These are phyloP conservation scores for Camellia oleifera DNA, from an alignment of 179 eudicot species.

Conservation along the genomic window DNA sequence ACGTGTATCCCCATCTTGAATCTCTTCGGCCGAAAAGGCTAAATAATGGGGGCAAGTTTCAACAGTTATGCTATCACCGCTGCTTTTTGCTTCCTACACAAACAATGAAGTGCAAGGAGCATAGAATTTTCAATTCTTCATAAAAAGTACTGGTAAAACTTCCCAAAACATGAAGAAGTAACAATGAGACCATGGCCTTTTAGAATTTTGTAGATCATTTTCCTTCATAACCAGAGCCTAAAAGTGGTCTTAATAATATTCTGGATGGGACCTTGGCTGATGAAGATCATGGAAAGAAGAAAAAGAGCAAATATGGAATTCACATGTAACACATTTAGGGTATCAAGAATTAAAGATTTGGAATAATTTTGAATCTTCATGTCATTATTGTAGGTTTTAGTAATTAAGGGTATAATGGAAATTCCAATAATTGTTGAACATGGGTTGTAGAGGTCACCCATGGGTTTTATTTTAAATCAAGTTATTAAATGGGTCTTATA, in stretches of 20 bases:
- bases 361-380: too few relatives aligned
- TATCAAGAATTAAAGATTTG: too few relatives aligned
- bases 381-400: too few relatives aligned
- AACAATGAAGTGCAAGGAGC: neutral
- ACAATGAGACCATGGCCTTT: neutral
- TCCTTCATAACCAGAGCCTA: neutral
- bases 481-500: too few relatives aligned
- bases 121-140: neutral
- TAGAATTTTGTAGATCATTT: neutral
- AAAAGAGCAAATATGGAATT: too few relatives aligned
- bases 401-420: too few relatives aligned
- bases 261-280: neutral
- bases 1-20: conserved; percentile 92
- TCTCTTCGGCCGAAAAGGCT: conserved; percentile 89
- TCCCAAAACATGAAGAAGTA: neutral
- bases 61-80: conserved; percentile 86
- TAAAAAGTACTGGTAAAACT: neutral
- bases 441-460: too few relatives aligned
- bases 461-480: too few relatives aligned
- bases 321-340: too few relatives aligned
- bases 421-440: too few relatives aligned
- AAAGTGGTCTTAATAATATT: neutral
- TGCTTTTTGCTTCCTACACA: conserved; percentile 76
- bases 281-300: too few relatives aligned
- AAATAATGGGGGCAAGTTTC: conserved; percentile 98